phyloP scores from a whole-genome alignment of 495 filamentous ascomycete genomes.

The Neurospora africana region DNA sequence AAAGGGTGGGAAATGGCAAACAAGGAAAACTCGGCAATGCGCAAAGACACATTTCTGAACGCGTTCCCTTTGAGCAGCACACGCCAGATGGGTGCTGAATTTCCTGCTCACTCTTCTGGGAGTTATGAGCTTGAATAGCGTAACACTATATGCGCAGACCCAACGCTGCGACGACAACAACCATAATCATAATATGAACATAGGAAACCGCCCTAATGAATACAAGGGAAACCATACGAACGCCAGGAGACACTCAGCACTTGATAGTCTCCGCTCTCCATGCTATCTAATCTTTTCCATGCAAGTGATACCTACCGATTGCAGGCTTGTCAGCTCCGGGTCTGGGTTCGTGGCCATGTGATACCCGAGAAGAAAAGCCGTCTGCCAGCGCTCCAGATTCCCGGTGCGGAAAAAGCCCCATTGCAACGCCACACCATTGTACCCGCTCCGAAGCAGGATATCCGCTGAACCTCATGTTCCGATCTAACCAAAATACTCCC shows the following conservation, averaged over 20 bases:
- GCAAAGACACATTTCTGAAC: background rate
- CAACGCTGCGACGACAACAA: background rate
- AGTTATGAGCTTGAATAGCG: background rate
- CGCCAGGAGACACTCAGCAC: conserved; percentile 43
- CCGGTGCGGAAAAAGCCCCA: background rate
- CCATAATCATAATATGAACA: background rate
- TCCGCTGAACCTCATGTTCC: background rate
- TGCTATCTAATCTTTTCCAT: background rate
- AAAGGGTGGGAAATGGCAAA: background rate
- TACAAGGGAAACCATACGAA: conserved; percentile 5
- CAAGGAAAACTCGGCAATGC: background rate
- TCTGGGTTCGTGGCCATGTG: background rate
- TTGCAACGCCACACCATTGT: background rate
- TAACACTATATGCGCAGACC: background rate
- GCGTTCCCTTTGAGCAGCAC: background rate
- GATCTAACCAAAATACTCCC: background rate
- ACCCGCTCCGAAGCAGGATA: background rate
- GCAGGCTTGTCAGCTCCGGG: background rate
- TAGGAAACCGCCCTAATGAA: conserved; percentile 2
- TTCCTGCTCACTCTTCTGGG: background rate
- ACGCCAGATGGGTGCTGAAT: background rate
- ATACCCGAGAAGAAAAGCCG: background rate
- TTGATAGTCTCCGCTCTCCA: conserved; percentile 33
- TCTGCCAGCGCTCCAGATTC: background rate
- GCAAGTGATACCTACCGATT: background rate